Percentiles rank a stretch among this genome's conserved stretches.
Conservation (phyloP, 768 basidiomycete genomes). For the Naganishia vishniacii region DNA sequence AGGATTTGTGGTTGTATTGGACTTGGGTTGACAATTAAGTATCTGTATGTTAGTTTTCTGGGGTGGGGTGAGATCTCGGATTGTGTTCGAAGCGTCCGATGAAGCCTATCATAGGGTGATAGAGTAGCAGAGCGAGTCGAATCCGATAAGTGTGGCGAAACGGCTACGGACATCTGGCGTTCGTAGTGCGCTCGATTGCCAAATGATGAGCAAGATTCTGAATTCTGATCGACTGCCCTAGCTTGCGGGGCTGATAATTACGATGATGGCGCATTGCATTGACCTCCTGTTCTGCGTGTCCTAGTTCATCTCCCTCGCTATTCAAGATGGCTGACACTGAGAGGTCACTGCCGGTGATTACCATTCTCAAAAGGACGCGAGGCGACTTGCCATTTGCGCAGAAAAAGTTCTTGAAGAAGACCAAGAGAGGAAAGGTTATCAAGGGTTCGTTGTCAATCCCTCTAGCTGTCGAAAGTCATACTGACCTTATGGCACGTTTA, state of each 20-base stretch:
- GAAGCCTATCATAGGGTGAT: too few relatives aligned
- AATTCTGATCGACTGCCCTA: too few relatives aligned
- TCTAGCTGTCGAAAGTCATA: background rate
- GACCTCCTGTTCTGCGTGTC: background rate
- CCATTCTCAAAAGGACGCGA: conserved; percentile 47
- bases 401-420: conserved; percentile 94
- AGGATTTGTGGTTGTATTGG: too few relatives aligned
- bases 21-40: too few relatives aligned
- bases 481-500: conserved; percentile 38
- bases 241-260: background rate
- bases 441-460: conserved; percentile 59
- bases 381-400: conserved; percentile 54
- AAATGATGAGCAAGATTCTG: too few relatives aligned
- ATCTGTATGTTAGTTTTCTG: too few relatives aligned
- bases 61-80: too few relatives aligned
- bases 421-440: conserved; percentile 83
- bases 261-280: background rate
- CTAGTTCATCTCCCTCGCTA: background rate
- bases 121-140: too few relatives aligned
- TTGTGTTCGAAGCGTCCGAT: too few relatives aligned
- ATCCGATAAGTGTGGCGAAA: too few relatives aligned
- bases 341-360: conserved; percentile 33
- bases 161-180: too few relatives aligned
- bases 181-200: too few relatives aligned
- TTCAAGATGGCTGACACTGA: conserved; percentile 11